Evolutionary conservation across 2,329 filamentous ascomycete species (phyloP).

Genomic region (Cytospora chrysosperma): DNA sequence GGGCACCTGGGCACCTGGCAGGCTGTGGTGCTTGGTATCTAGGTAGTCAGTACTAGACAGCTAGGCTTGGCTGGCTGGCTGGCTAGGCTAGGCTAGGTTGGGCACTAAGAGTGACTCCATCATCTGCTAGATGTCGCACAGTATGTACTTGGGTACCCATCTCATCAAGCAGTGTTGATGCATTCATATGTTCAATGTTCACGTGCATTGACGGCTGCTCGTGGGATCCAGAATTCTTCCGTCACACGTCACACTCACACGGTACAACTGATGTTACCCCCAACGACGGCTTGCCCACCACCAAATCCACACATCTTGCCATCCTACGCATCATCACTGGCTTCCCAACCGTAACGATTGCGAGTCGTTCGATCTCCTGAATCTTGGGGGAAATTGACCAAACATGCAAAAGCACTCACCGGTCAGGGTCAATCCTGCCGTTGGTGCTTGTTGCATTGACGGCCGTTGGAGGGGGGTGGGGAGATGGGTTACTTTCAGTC

Average conservation of each 20-base stretch:
- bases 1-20: too few relatives aligned
- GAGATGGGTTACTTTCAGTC: background rate
- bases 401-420: background rate
- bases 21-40: background rate
- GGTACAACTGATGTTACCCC: background rate
- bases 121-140: slow-evolving; percentile 8
- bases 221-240: background rate
- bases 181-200: too few relatives aligned
- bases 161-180: too few relatives aligned
- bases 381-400: background rate
- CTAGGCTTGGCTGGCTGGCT: too few relatives aligned
- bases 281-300: background rate
- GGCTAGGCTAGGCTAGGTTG: background rate
- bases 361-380: too few relatives aligned
- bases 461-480: too few relatives aligned
- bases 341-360: background rate
- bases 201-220: background rate
- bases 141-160: too few relatives aligned
- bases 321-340: background rate
- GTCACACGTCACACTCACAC: slow-evolving; percentile 11
- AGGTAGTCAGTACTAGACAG: background rate
- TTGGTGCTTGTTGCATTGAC: background rate
- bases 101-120: slow-evolving; percentile 9
- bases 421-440: background rate
- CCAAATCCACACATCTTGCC: too few relatives aligned